These are phyloP conservation scores for Strobilomyces echinocephalus DNA, from an alignment of 768 basidiomycete genomes.

Conservation along the genomic window DNA sequence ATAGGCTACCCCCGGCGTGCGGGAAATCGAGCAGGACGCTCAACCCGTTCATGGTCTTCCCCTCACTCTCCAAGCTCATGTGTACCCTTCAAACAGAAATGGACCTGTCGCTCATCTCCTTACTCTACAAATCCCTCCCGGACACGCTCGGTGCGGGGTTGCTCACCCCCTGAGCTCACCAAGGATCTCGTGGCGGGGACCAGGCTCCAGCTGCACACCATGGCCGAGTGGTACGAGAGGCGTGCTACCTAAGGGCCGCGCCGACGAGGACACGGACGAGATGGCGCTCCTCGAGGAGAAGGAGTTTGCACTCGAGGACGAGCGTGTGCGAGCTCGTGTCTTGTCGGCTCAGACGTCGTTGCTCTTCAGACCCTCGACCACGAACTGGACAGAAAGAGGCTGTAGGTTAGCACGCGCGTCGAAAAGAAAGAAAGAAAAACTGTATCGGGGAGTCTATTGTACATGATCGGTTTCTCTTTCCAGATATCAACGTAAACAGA, in stretches of 20 bases:
- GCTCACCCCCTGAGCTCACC: constrained; percentile 50
- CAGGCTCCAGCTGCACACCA: constrained; percentile 60
- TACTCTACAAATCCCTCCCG: constrained; percentile 66
- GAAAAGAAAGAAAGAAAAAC: too few species aligned
- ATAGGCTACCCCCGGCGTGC: too few species aligned
- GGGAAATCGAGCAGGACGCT: constrained; percentile 64
- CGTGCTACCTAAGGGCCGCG: constrained; percentile 36
- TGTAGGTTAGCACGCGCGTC: too few species aligned
- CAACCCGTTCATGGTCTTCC: constrained; percentile 62
- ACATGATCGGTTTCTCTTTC: too few species aligned
- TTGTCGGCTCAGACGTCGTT: too few species aligned
- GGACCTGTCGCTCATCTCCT: constrained; percentile 73
- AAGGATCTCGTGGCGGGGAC: constrained; percentile 61
- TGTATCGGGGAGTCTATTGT: too few species aligned
- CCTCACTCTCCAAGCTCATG: constrained; percentile 63
- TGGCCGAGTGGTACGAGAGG: constrained; percentile 65
- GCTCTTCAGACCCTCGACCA: too few species aligned
- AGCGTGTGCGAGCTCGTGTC: constrained; percentile 69
- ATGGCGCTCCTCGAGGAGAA: constrained; percentile 72
- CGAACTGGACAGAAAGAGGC: too few species aligned
- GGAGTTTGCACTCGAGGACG: constrained; percentile 75
- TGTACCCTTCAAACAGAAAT: constrained; percentile 58
- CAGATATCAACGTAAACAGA: too few species aligned
- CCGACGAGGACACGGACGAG: constrained; percentile 60
- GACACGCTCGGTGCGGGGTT: constrained; percentile 54